These are phyloP conservation scores for Pelargonium citronellum DNA, from an alignment of 441 rosid species.

Conservation along the genomic window DNA sequence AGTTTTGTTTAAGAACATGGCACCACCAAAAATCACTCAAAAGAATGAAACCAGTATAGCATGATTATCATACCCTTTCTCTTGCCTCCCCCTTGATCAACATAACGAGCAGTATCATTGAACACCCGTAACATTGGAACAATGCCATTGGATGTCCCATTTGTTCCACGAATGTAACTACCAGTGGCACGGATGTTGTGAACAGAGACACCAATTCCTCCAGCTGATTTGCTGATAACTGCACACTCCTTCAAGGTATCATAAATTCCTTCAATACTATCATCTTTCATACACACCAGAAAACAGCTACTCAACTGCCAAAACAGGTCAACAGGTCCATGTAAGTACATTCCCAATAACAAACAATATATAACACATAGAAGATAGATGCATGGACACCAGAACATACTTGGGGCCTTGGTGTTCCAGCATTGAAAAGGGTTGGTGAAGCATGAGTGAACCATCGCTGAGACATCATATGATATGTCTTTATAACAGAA, in stretches of 20 bases:
- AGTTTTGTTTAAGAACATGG: background rate
- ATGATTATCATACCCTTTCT: slow-evolving; percentile 57
- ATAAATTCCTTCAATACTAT: slow-evolving; percentile 89
- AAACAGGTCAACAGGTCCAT: slow-evolving; percentile 25
- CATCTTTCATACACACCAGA: slow-evolving; percentile 85
- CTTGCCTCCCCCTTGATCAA: slow-evolving; percentile 95
- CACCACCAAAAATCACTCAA: background rate
- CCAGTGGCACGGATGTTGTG: slow-evolving; percentile 88
- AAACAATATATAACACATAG: too few relatives aligned
- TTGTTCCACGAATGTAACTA: slow-evolving; percentile 84
- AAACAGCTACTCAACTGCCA: slow-evolving; percentile 86
- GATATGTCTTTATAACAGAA: slow-evolving; percentile 66
- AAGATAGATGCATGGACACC: background rate
- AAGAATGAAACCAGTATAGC: background rate
- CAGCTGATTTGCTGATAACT: slow-evolving; percentile 89
- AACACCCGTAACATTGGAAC: slow-evolving; percentile 86
- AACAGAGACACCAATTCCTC: slow-evolving; percentile 88
- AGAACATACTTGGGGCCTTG: slow-evolving; percentile 69
- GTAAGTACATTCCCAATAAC: slow-evolving; percentile 1
- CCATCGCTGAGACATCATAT: slow-evolving; percentile 92
- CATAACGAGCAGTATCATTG: slow-evolving; percentile 90
- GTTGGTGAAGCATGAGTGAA: slow-evolving; percentile 96
- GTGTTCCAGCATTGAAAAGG: slow-evolving; percentile 84
- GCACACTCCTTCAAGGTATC: slow-evolving; percentile 89
- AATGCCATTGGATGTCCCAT: slow-evolving; percentile 83